phyloP scores from a whole-genome alignment of 345 rosid genomes.

The Eucalyptus polyanthemos region DNA sequence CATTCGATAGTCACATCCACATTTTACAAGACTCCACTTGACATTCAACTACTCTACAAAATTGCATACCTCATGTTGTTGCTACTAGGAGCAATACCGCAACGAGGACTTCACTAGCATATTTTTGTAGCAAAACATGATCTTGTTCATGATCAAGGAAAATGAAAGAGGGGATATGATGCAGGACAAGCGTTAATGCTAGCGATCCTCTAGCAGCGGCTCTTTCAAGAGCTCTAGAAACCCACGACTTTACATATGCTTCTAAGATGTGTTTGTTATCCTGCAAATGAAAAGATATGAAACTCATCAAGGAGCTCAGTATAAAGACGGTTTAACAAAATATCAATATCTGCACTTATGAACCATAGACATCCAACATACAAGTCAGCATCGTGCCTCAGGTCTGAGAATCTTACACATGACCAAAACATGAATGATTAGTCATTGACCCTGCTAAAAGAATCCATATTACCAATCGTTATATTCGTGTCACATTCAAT shows the following conservation, averaged over 20 bases:
- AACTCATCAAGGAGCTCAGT: neutral
- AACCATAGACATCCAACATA: too few relatives aligned
- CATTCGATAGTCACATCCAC: neutral
- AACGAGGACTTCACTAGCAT: conserved; percentile 50
- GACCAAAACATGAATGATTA: too few relatives aligned
- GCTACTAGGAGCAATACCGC: conserved; percentile 51
- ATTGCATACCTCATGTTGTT: conserved; percentile 43
- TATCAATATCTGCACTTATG: too few relatives aligned
- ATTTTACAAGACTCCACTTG: neutral
- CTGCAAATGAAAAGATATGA: conserved; percentile 7
- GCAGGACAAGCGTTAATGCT: conserved; percentile 44
- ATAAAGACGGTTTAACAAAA: neutral
- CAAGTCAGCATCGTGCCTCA: too few relatives aligned
- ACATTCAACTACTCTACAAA: neutral
- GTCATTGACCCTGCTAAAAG: too few relatives aligned
- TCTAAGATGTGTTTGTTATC: conserved; percentile 56
- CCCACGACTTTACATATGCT: conserved; percentile 73
- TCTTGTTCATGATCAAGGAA: conserved; percentile 20
- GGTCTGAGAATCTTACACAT: too few relatives aligned
- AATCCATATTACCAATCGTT: too few relatives aligned
- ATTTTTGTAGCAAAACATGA: conserved; percentile 21
- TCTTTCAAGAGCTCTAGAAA: conserved; percentile 62
- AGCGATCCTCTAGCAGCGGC: conserved; percentile 50
- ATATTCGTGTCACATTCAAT: too few relatives aligned
- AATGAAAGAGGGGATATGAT: conserved; percentile 53